Conservation (phyloP, 78 protist species). For the Protostelium mycophagum region DNA sequence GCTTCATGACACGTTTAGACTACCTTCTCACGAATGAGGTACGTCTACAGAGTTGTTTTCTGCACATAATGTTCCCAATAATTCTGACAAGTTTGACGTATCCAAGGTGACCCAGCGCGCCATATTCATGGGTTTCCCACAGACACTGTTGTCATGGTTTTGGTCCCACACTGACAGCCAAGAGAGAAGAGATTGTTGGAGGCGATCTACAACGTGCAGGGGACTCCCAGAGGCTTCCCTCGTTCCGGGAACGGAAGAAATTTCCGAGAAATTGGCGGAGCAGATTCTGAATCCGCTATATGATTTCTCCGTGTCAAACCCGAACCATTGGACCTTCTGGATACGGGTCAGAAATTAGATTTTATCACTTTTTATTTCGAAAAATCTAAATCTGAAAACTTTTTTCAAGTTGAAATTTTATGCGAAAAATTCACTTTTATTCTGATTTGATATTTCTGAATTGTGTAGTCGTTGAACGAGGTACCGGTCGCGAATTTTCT, state of each 20-base stretch:
- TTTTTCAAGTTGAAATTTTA: no score
- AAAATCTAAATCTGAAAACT: no score
- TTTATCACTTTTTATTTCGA: no score
- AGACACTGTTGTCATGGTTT: neutral
- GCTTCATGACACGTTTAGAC: neutral
- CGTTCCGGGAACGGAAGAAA: neutral
- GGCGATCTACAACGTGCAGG: neutral
- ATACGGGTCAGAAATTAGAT: neutral
- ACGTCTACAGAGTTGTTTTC: no score
- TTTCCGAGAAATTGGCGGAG: neutral
- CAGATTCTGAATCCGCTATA: neutral
- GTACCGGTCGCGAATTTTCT: neutral
- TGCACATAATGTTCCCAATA: neutral
- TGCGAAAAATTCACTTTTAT: no score
- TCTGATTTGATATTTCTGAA: neutral
- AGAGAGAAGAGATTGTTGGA: neutral
- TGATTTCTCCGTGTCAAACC: neutral
- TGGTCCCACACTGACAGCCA: neutral
- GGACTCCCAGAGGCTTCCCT: neutral
- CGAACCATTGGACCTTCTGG: neutral
- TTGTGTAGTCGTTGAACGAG: neutral
- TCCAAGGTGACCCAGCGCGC: neutral
- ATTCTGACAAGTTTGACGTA: neutral
- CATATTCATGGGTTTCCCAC: neutral
- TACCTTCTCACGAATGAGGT: neutral